These are phyloP conservation scores for Colletotrichum plurivorum DNA, from an alignment of 2,329 filamentous ascomycete species.

Conservation along the genomic window DNA sequence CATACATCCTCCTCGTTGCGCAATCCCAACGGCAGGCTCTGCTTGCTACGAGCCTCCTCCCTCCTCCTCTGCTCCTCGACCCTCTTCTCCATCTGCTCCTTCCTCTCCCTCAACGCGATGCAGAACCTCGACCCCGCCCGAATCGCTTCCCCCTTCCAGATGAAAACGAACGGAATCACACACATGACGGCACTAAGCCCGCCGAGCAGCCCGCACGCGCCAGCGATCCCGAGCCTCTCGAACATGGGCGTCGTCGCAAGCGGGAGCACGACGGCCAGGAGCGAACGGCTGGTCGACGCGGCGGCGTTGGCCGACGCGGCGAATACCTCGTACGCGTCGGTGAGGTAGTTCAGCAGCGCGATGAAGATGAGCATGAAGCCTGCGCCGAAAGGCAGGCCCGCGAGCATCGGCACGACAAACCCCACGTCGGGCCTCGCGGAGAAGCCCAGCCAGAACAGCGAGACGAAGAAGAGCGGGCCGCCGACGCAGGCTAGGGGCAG, in stretches of 20 bases:
- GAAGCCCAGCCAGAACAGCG: conserved; percentile 75
- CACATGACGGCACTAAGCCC: conserved; percentile 66
- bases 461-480: conserved; percentile 72
- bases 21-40: background rate
- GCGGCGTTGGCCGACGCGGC: conserved; percentile 53
- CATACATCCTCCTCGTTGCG: conserved; percentile 10
- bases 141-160: conserved; percentile 69
- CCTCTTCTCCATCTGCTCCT: conserved; percentile 59
- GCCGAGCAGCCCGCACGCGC: conserved; percentile 67
- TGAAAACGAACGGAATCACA: conserved; percentile 65
- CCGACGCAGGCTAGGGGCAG: conserved; percentile 80
- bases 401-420: conserved; percentile 71
- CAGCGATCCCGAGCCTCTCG: conserved; percentile 59
- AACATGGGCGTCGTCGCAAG: conserved; percentile 69
- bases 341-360: conserved; percentile 74
- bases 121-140: conserved; percentile 73
- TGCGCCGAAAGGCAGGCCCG: conserved; percentile 72
- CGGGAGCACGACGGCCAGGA: conserved; percentile 61
- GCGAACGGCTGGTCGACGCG: conserved; percentile 39
- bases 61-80: conserved; percentile 54
- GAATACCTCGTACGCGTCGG: conserved; percentile 77
- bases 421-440: conserved; percentile 62
- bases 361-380: conserved; percentile 76
- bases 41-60: conserved; percentile 33
- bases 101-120: conserved; percentile 68